Evolutionary conservation across 2,329 filamentous ascomycete genomes (phyloP), one percentile per base, ranked within the genome.

Genomic region (Cordyceps tenuipes): DNA sequence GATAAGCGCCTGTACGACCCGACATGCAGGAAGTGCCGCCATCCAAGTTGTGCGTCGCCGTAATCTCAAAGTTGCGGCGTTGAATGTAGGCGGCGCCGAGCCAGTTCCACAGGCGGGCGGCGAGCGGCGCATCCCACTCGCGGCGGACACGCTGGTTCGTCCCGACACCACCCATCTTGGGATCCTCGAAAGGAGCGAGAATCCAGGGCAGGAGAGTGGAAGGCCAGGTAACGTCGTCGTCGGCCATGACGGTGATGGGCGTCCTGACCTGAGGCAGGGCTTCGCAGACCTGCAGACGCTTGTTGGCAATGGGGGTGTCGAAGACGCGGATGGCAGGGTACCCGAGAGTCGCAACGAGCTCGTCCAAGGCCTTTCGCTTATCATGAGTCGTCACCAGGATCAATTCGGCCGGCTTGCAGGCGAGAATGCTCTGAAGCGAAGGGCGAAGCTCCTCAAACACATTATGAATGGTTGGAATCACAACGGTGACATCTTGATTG

Each of bases 11-110:
- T 17, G 92, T 97, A 48, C 93, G 87, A 61, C 93, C 93, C 51
- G 93, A 97, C 79, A 97, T 90, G 77, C 93, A 97, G 12, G 93
- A 95, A n/a, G 95, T 88, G 46, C 93, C 93, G 62, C 93, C 93
- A 71, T 97, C 93, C 56, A 97, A 88, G 75, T 93, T 90, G 72
- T 95, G 93, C 59, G 92, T 97, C 36, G 93, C 92, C 52, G 92
- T 95, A 70, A 95, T 96, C 74, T 97, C 93, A 71, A 97, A 97
- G 75, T 97, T 97, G 63, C 93, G 87, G 61, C 93, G 85, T 73
- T 96, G 90, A 63, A 97, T 88, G 73, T 97, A 97, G 56, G 92
- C 86, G 23, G 91, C 90, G 6, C 92, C 92, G 21, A 97, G 82
- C 80, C 93, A 97, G 70, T 92, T 92, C 85, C 87, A 97, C 64